Conservation (phyloP, 2,329 filamentous ascomycete species). For the Epichloe gansuensis region DNA sequence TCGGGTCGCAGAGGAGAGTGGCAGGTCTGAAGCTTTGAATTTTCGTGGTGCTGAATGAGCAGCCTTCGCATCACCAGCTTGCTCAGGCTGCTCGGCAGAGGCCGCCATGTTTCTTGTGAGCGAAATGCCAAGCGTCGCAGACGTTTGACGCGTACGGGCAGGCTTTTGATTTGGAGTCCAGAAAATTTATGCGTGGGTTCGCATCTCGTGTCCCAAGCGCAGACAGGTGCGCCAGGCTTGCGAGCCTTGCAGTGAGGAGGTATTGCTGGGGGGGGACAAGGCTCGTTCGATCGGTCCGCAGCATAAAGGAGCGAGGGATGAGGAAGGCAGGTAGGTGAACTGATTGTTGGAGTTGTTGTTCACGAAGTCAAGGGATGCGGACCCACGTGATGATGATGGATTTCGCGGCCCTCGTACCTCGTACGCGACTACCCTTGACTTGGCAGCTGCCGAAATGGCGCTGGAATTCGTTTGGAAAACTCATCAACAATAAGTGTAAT, state of each 20-base stretch:
- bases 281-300: neutral
- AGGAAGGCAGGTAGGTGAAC: neutral
- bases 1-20: constrained; percentile 59
- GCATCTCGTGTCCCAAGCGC: neutral
- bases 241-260: no score
- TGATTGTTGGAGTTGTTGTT: neutral
- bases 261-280: neutral
- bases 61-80: constrained; percentile 9
- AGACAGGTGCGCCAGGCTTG: neutral
- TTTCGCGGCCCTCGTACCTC: neutral
- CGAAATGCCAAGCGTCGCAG: neutral
- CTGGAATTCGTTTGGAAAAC: no score
- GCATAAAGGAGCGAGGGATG: neutral
- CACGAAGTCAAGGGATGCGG: neutral
- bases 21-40: constrained; percentile 64
- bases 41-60: constrained; percentile 25
- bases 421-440: neutral
- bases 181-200: neutral
- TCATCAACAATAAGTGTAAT: no score
- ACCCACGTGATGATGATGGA: neutral
- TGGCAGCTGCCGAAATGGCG: no score
- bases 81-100: constrained; percentile 13
- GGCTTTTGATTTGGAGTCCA: neutral
- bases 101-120: constrained; percentile 14
- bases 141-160: neutral